phyloP scores from a whole-genome alignment of 73 alveolate genomes.

The Tetrahymena thermophila region DNA sequence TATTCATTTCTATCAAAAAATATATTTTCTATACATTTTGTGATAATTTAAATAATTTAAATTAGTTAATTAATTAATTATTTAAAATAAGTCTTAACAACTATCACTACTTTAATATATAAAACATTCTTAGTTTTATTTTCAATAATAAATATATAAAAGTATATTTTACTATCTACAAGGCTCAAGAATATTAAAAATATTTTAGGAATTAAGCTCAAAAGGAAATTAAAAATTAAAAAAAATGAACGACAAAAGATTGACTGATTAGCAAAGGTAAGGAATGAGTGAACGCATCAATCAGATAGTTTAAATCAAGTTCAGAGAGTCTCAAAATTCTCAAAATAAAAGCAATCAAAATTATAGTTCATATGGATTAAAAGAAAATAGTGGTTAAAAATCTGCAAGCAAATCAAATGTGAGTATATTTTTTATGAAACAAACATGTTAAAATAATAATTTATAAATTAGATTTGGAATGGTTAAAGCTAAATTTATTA shows the following conservation, averaged over 20 bases:
- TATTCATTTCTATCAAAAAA: not conserved
- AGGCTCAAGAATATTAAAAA: not conserved
- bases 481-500: not conserved
- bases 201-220: not conserved
- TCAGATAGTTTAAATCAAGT: not conserved
- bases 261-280: not conserved
- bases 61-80: too few relatives aligned
- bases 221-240: not conserved
- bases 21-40: too few relatives aligned
- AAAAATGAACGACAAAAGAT: not conserved
- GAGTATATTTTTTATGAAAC: not conserved
- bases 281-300: not conserved
- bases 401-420: not conserved
- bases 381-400: not conserved
- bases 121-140: not conserved
- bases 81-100: not conserved
- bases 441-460: not conserved
- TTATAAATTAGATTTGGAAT: not conserved
- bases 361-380: not conserved
- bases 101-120: not conserved
- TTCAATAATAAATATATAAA: too few relatives aligned
- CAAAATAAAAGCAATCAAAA: not conserved
- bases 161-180: not conserved
- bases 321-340: not conserved
- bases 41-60: not conserved